These are phyloP conservation scores for Chenopodium formosanum DNA, from an alignment of 148 eudicot genomes.

Conservation along the genomic window DNA sequence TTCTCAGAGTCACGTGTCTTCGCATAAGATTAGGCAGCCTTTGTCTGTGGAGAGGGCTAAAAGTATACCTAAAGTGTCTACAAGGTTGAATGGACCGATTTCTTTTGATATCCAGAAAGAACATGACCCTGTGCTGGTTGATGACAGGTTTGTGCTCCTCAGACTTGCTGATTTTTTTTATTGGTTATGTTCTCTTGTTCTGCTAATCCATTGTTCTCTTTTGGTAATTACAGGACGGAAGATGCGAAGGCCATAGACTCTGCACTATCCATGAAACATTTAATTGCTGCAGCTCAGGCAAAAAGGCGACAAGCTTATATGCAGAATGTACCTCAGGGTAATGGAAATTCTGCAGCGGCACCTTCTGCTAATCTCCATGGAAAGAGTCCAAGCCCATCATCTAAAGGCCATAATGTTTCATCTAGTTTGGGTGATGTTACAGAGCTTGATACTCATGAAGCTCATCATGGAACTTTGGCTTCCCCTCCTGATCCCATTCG, in stretches of 20 bases:
- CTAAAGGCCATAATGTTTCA: conserved; percentile 36
- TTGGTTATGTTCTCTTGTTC: neutral
- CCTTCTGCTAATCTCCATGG: conserved; percentile 32
- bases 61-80: conserved; percentile 41
- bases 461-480: conserved; percentile 35
- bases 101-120: conserved; percentile 34
- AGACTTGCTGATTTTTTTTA: neutral
- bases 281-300: conserved; percentile 96
- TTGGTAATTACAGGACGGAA: conserved; percentile 47
- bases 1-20: conserved; percentile 37
- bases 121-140: conserved; percentile 24
- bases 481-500: conserved; percentile 48
- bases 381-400: conserved; percentile 48
- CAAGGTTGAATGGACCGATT: conserved; percentile 32
- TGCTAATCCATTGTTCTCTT: conserved; percentile 17
- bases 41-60: conserved; percentile 50
- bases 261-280: conserved; percentile 61
- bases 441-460: conserved; percentile 40
- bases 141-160: conserved; percentile 52
- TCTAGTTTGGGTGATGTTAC: conserved; percentile 39
- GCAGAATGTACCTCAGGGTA: conserved; percentile 42
- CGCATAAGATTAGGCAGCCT: conserved; percentile 42
- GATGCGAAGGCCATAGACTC: conserved; percentile 44
- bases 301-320: conserved; percentile 66
- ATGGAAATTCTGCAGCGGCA: conserved; percentile 26